Evolutionary conservation across 2,329 filamentous ascomycete genomes (phyloP).

Genomic region (Aspergillus pseudoviridinutans): DNA sequence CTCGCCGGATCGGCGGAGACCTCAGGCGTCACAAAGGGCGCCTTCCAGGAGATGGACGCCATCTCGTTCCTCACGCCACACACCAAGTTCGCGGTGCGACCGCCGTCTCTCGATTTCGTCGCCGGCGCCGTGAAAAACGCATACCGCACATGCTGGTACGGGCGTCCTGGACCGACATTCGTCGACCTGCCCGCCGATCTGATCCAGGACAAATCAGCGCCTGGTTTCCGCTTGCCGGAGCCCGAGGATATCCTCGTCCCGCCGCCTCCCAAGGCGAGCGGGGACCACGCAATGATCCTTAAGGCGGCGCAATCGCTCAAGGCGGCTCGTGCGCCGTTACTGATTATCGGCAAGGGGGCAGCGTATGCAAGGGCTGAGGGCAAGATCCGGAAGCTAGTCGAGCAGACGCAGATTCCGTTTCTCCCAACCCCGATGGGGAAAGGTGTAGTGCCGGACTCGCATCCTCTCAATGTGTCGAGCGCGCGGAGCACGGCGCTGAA

Average conservation of each 20-base stretch:
- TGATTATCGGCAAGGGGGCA: conserved; percentile 55
- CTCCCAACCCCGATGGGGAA: conserved; percentile 59
- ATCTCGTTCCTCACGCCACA: conserved; percentile 51
- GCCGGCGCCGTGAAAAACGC: conserved; percentile 48
- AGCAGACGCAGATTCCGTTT: conserved; percentile 51
- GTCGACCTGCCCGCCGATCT: conserved; percentile 55
- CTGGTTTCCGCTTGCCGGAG: conserved; percentile 19
- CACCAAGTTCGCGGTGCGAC: conserved; percentile 49
- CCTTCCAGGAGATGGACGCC: conserved; percentile 57
- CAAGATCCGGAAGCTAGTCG: conserved; percentile 43
- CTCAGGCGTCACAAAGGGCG: conserved; percentile 49
- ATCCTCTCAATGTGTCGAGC: conserved; percentile 50
- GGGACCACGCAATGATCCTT: conserved; percentile 42
- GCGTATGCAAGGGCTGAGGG: conserved; percentile 51
- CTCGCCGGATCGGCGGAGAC: conserved; percentile 54
- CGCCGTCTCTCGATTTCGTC: conserved; percentile 44
- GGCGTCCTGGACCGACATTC: conserved; percentile 51
- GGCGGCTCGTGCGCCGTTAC: conserved; percentile 47
- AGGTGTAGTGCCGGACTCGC: conserved; percentile 53
- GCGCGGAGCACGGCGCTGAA: conserved; percentile 53
- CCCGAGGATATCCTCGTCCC: conserved; percentile 30
- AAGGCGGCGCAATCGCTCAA: conserved; percentile 45
- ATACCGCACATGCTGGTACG: conserved; percentile 53
- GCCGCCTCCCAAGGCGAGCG: conserved; percentile 41
- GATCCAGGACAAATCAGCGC: conserved; percentile 42